A percentile compares a stretch with the other conserved stretches of the same genome.
phyloP scores from a whole-genome alignment of 257 asterid species.

The Voacanga thouarsii region DNA sequence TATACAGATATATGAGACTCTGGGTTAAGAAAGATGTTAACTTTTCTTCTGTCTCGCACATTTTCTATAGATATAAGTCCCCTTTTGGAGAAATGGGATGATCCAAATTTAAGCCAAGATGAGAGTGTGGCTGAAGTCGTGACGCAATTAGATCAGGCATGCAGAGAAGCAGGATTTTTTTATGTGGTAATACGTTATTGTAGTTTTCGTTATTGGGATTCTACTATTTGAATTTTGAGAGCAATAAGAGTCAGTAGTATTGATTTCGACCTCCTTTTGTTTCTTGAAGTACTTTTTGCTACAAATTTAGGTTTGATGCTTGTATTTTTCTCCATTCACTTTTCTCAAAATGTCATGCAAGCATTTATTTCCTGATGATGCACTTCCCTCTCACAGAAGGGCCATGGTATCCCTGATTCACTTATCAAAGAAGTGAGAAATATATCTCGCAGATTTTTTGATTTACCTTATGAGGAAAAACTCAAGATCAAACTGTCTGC shows the following conservation, averaged over 20 bases:
- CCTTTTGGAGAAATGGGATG: constrained; percentile 70
- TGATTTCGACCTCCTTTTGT: neutral
- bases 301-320: neutral
- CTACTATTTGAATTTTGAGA: neutral
- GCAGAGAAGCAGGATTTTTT: constrained; percentile 80
- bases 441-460: constrained; percentile 53
- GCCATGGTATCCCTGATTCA: constrained; percentile 78
- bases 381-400: constrained; percentile 50
- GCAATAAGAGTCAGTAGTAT: neutral
- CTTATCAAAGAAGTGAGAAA: constrained; percentile 58
- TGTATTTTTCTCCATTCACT: no score
- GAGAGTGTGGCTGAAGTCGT: constrained; percentile 63
- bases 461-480: constrained; percentile 78
- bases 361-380: constrained; percentile 8
- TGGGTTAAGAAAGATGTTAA: neutral
- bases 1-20: neutral
- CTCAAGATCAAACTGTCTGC: constrained; percentile 70
- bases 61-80: constrained; percentile 54
- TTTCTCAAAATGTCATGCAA: no score
- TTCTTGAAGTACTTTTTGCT: neutral
- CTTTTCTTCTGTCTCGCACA: neutral
- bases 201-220: no score
- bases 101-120: constrained; percentile 57
- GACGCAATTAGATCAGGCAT: constrained; percentile 64
- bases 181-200: constrained; percentile 49